These are phyloP conservation scores for Flaveria bidentis DNA, from an alignment of 129 eudicot species.

Conservation along the genomic window DNA sequence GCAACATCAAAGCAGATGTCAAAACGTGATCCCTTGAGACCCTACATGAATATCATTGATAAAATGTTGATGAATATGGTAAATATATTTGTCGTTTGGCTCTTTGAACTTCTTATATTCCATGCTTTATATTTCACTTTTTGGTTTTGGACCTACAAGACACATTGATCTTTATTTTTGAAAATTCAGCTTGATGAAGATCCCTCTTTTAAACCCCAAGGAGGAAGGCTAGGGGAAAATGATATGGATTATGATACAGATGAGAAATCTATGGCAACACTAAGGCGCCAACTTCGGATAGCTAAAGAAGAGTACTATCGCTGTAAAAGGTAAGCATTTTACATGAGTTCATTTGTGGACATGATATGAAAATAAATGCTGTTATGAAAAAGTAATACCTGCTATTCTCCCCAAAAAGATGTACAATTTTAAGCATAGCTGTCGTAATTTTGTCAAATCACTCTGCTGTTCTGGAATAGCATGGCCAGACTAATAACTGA, in stretches of 20 bases:
- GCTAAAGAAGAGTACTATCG: conserved; percentile 83
- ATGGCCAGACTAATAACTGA: neutral
- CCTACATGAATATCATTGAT: conserved; percentile 86
- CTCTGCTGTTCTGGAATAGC: neutral
- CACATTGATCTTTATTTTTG: neutral
- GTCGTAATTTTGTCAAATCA: neutral
- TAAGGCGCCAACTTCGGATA: conserved; percentile 76
- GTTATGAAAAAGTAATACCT: neutral
- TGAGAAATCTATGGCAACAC: conserved; percentile 79
- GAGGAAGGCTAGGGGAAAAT: conserved; percentile 90
- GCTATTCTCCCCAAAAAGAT: neutral
- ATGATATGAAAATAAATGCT: neutral
- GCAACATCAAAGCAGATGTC: conserved; percentile 98
- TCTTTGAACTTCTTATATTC: neutral
- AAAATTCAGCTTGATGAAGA: conserved; percentile 66
- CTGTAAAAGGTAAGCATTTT: conserved; percentile 60
- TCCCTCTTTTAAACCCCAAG: conserved; percentile 95
- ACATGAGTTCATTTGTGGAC: neutral
- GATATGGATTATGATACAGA: conserved; percentile 97
- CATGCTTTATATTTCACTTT: conserved; percentile 3
- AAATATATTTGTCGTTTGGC: conserved; percentile 30
- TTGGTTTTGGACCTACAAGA: conserved; percentile 9
- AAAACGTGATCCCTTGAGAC: conserved; percentile 86
- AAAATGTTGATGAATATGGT: conserved; percentile 75
- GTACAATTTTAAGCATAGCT: neutral